Conservation (phyloP, 106 monocot genomes). For the Gastrodia elata region DNA sequence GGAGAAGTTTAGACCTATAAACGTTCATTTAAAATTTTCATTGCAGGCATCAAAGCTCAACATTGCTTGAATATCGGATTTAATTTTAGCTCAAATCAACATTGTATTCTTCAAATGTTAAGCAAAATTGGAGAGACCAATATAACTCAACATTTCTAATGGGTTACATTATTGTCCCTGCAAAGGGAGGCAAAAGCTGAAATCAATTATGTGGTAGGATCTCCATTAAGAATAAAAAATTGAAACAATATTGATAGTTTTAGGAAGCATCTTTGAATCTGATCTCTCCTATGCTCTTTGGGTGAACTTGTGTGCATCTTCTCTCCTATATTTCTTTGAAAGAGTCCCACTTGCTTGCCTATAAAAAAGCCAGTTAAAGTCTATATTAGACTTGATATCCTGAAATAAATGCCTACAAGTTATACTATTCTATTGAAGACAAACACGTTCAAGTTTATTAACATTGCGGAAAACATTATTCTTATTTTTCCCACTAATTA, state of each 20-base stretch:
- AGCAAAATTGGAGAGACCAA: too few species aligned
- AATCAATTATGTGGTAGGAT: neutral
- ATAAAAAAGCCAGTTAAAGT: neutral
- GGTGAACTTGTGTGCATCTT: constrained; percentile 18
- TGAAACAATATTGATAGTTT: neutral
- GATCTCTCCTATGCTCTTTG: constrained; percentile 10
- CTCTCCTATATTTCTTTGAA: constrained; percentile 16
- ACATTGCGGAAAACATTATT: too few species aligned
- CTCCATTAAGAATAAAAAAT: neutral
- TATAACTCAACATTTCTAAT: too few species aligned
- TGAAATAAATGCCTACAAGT: neutral
- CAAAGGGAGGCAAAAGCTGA: too few species aligned
- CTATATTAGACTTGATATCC: neutral
- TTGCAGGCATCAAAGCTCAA: too few species aligned
- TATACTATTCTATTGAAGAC: neutral
- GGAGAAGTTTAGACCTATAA: too few species aligned
- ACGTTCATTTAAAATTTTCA: too few species aligned
- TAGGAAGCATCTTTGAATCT: constrained; percentile 6
- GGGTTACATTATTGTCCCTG: too few species aligned
- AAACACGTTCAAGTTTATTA: neutral
- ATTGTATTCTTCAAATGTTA: too few species aligned
- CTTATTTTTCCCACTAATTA: neutral
- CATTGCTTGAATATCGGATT: too few species aligned
- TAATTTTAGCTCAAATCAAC: too few species aligned
- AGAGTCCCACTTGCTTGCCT: constrained; percentile 31